Base-by-base conservation (phyloP, 306 rosid species). In the Begonia masoniana region DNA sequence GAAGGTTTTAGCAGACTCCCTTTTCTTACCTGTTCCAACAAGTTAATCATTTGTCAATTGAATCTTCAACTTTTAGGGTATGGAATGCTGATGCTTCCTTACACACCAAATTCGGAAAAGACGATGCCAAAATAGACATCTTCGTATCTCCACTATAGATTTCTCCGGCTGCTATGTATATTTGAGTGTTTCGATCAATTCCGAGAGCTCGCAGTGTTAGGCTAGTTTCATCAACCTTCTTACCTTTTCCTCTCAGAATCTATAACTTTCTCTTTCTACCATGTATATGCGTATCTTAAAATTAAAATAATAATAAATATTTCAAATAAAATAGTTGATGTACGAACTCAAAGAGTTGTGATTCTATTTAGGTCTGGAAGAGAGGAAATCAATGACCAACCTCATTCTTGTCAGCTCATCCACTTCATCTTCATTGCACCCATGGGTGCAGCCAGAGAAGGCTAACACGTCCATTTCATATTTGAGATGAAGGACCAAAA, bases 391-490 rank as follows among this genome's bases (percentile, higher is more conserved):
- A 26, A 6, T 26, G 35, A 26, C 35, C 53, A 69, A 81, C 99
- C 99, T 83, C 96, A 91, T 73, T 68, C 58, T 76, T 14, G 88
- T 80, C 66, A 83, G 94, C 69, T 83, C 88, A 56, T 81, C 82
- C 41, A 17, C 84, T 67, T 91, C 96, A 21, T 56, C 51, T 10
- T 15, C 55, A 62, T 52, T 78, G 73, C 99, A 91, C 55, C 96
- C 94, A 45, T 71, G 84, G 39, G 86, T 75, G 52, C 99, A 91
- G 68, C 99, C 99, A 50, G 99, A 86, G 75, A 91, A 91, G 48
- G 99, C 81, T 47, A 91, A 66, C 99, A 86, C 86, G 62, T 91
- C 99, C 99, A 91, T 91, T 69, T 91, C 96, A 55, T 91, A 91
- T 76, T 96, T 68, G 54, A 91, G 99, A 81, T 86, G 99, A n/a